Base-by-base conservation (phyloP, 2,329 filamentous ascomycete species). In the Penicillium corylophilum region DNA sequence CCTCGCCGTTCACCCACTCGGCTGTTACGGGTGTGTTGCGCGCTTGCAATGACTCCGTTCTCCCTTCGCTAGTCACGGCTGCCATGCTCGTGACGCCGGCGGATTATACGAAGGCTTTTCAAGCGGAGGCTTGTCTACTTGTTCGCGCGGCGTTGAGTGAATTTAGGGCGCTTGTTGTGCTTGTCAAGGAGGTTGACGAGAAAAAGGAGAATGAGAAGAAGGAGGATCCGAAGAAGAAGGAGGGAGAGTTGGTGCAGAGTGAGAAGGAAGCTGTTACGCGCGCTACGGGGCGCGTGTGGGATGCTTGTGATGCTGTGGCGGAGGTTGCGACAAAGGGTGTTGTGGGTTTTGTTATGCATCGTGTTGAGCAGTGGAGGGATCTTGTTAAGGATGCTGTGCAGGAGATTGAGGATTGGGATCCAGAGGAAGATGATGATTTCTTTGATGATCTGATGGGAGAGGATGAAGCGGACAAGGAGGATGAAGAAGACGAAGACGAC, bases 381-480 rank as follows among this genome's bases (percentile, higher is more conserved):
- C 82, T 88, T 2, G 75, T 96, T 22, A 83, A 89, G 61, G 93
- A 96, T 74, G 88, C 90, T 0, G 82, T 95, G 60, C 83, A 89
- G 56, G 93, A 96, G 73, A 71, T 96, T 58, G 89, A 90, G 67
- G 90, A 93, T 62, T 96, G 92, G 90, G 84, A 86, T 18, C 88
- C 90, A 1, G 81, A 83, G 9, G 79, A 81, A 0, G 82, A 83
- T 3, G 84, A 84, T 0, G 84, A 84, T 1, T 72, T 74, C 50
- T 72, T 74, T 43, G 71, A 73, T 46, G 67, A 72, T n/a, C 47
- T 69, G 35, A 54, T 71, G 31, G 66, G 61, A 18, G 67, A 60
- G 24, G 57, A 58, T 5, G 50, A 61, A 4, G 53, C 52, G 3
- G 51, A 55, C 1, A 54, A 54, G 1, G 51, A 52, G 2, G 57